Base-by-base conservation (phyloP, 805 yeast genomes). In the Ogataea trehalophila region DNA sequence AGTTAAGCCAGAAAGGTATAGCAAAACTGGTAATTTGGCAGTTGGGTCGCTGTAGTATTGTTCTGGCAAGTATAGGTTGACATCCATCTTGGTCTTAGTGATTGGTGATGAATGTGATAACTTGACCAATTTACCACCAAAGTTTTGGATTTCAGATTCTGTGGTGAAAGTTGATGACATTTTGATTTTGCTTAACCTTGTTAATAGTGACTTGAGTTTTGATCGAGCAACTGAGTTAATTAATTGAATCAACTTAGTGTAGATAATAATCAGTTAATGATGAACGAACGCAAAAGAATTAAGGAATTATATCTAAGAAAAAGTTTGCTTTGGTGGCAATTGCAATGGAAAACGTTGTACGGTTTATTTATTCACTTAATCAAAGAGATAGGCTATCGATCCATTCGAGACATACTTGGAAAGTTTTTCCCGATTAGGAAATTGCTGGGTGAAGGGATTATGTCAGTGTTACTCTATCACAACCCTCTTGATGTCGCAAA, bases 1-100 rank as follows among this genome's bases (percentile, higher is more conserved):
- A 0, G 97, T 88, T 56, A 92, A 75, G 1, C 99, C 99, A 2
- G 96, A 83, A 20, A 92, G 74, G 61, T 83, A 92, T 53, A 87
- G 66, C 51, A 92, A 65, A 0, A 87, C 87, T 1, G 99, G 98
- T 23, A 85, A 67, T 18, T 69, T 61, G 34, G 66, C 67, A 62
- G 35, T 50, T 59, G 50, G 72, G 64, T 39, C 26, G 17, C 58
- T 55, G 44, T 56, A 66, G 57, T 73, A 74, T 49, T 71, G 69
- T 60, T 76, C 71, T 40, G 98, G 99, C 34, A 94, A 66, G 58
- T 80, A 92, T 39, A 92, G 77, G 58, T 92, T 94, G 41, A 91
- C 85, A 53, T 79, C 81, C 97, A 92, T 92, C 33, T 74, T 65
- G 47, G 95, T 84, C 20, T 75, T 70, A 9, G 92, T 83, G 44